These are phyloP conservation scores for Didymella pomorum DNA, from an alignment of 2,329 filamentous ascomycete species.

Conservation along the genomic window DNA sequence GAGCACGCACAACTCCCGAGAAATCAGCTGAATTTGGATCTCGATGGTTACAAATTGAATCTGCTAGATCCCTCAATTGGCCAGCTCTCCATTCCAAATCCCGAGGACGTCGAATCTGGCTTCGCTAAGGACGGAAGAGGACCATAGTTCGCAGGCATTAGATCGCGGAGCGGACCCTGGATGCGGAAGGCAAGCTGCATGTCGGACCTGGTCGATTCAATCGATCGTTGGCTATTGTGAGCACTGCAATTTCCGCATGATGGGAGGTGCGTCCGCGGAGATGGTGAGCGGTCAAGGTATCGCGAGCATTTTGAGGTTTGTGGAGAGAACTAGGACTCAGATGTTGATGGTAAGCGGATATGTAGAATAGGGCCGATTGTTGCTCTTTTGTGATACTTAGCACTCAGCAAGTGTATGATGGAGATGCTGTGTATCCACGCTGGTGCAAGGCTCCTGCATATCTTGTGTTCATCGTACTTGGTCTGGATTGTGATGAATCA, in stretches of 20 bases:
- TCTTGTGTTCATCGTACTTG: conserved; percentile 3
- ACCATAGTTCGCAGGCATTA: conserved; percentile 5
- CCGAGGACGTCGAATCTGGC: background rate
- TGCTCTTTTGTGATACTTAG: conserved; percentile 1
- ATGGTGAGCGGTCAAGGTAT: background rate
- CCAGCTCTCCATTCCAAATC: background rate
- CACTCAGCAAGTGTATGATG: background rate
- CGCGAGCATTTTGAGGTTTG: background rate
- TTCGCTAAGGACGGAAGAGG: conserved; percentile 6
- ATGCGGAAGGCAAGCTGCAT: conserved; percentile 3
- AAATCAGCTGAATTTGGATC: background rate
- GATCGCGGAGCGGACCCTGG: conserved; percentile 1
- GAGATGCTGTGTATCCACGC: conserved; percentile 9
- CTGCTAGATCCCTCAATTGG: background rate
- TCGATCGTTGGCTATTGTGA: background rate
- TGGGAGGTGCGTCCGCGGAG: conserved; percentile 7
- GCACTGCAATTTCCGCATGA: background rate
- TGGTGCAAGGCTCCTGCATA: conserved; percentile 8
- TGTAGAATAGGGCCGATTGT: conserved; percentile 13
- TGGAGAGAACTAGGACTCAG: background rate
- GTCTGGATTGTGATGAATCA: conserved; percentile 17
- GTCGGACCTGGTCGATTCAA: background rate
- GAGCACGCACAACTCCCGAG: background rate
- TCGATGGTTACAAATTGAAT: background rate
- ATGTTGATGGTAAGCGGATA: background rate